Evolutionary conservation across 495 filamentous ascomycete species (phyloP).

Genomic region (Neurospora discreta): DNA sequence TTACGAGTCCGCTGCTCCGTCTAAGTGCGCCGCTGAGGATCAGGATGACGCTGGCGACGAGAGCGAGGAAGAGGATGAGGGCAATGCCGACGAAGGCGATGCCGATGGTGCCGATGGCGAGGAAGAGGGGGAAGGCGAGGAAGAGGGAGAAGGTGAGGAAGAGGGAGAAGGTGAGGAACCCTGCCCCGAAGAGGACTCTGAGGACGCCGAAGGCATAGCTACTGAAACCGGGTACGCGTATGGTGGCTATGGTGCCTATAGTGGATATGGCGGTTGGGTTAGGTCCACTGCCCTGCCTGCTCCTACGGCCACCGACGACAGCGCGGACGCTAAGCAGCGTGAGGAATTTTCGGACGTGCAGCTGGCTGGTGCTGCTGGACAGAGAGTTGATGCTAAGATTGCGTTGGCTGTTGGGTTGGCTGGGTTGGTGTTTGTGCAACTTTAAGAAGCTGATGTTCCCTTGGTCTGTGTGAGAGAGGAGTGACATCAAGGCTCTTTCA

Average conservation of each 20-base stretch:
- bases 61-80: not conserved
- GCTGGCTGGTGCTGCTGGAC: not conserved
- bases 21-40: not conserved
- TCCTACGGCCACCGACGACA: not conserved
- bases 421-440: not conserved
- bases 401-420: not conserved
- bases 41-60: not conserved
- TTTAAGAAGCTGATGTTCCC: not conserved
- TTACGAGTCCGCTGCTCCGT: not conserved
- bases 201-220: too few species aligned
- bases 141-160: not conserved
- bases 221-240: not conserved
- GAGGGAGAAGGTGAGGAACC: not conserved
- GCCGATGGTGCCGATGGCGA: too few species aligned
- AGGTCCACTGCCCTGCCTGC: not conserved
- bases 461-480: not conserved
- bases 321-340: not conserved
- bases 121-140: not conserved
- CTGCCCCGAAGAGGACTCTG: not conserved
- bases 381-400: not conserved
- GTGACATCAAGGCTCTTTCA: not conserved
- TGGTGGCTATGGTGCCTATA: not conserved
- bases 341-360: not conserved
- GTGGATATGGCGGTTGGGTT: not conserved
- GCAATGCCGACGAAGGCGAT: too few species aligned